Percentiles rank a stretch among this genome's conserved stretches.
These are phyloP conservation scores for Anisogramma anomala DNA, from an alignment of 2,329 filamentous ascomycete genomes.

Conservation along the genomic window DNA sequence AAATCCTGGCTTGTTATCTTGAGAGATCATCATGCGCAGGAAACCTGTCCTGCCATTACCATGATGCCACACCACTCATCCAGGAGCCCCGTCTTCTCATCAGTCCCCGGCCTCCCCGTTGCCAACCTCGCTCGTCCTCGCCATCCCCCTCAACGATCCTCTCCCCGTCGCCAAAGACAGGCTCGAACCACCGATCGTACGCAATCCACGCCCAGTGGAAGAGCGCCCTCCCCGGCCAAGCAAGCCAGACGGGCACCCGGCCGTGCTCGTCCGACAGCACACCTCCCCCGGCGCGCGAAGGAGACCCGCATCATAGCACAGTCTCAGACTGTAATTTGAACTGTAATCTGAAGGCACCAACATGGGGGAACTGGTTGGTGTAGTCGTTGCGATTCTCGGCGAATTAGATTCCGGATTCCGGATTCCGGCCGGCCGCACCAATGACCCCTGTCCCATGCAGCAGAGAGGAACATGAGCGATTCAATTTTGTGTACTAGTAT, in stretches of 20 bases:
- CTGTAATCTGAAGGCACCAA: too few relatives aligned
- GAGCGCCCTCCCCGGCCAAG: slow-evolving; percentile 36
- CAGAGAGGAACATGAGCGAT: too few relatives aligned
- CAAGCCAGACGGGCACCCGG: slow-evolving; percentile 56
- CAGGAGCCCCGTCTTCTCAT: slow-evolving; percentile 8
- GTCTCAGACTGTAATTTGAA: too few relatives aligned
- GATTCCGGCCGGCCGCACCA: too few relatives aligned
- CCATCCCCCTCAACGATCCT: slow-evolving; percentile 30
- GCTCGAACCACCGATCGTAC: slow-evolving; percentile 39
- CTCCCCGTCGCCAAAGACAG: slow-evolving; percentile 78
- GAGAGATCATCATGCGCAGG: neutral
- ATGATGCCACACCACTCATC: neutral
- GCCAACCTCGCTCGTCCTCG: slow-evolving; percentile 10
- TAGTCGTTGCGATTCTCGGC: too few relatives aligned
- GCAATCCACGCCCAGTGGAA: slow-evolving; percentile 37
- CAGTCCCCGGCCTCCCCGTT: slow-evolving; percentile 2
- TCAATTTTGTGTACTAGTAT: too few relatives aligned
- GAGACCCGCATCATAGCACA: slow-evolving; percentile 46
- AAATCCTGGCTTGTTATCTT: neutral
- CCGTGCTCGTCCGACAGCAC: slow-evolving; percentile 56
- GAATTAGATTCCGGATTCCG: too few relatives aligned
- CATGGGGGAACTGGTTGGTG: too few relatives aligned
- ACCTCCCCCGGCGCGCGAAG: slow-evolving; percentile 33
- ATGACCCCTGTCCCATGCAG: too few relatives aligned
- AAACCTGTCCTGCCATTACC: neutral